Evolutionary conservation across 2,329 filamentous ascomycete genomes (phyloP).

Genomic region (Monosporascus sp.): DNA sequence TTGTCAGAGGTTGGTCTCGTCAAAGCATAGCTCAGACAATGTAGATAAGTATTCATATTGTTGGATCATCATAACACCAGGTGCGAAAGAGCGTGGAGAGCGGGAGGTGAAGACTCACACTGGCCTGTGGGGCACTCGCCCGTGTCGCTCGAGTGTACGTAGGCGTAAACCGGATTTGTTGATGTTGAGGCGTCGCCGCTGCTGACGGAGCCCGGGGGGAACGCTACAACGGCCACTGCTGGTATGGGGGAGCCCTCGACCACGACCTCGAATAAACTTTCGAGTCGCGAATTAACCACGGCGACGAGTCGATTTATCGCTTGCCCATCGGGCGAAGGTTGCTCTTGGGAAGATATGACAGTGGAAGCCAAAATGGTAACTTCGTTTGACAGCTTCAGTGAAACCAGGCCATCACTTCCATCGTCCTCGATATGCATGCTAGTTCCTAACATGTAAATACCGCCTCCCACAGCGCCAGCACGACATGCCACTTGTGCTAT

Average conservation of each 20-base stretch:
- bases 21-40: slow-evolving; percentile 94
- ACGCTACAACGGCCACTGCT: slow-evolving; percentile 66
- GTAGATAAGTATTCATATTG: slow-evolving; percentile 98
- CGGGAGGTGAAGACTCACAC: slow-evolving; percentile 61
- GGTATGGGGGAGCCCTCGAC: slow-evolving; percentile 73
- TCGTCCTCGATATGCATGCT: slow-evolving; percentile 44
- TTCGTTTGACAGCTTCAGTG: slow-evolving; percentile 52
- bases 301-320: slow-evolving; percentile 58
- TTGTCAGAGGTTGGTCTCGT: slow-evolving; percentile 86
- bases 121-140: slow-evolving; percentile 86
- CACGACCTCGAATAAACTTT: slow-evolving; percentile 61
- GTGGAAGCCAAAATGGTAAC: slow-evolving; percentile 51
- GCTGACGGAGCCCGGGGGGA: slow-evolving; percentile 50
- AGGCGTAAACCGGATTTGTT: slow-evolving; percentile 48
- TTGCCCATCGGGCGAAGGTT: slow-evolving; percentile 17
- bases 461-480: slow-evolving; percentile 85
- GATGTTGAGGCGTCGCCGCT: slow-evolving; percentile 21
- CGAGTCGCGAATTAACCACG: slow-evolving; percentile 63
- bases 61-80: slow-evolving; percentile 76
- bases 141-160: slow-evolving; percentile 82
- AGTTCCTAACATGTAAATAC: slow-evolving; percentile 79
- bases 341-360: slow-evolving; percentile 43
- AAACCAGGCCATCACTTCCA: slow-evolving; percentile 26
- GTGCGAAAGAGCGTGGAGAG: slow-evolving; percentile 11
- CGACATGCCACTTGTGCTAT: slow-evolving; percentile 88